Conservation (phyloP, 2,329 filamentous ascomycete genomes). For the Cercospora zeae-maydis region DNA sequence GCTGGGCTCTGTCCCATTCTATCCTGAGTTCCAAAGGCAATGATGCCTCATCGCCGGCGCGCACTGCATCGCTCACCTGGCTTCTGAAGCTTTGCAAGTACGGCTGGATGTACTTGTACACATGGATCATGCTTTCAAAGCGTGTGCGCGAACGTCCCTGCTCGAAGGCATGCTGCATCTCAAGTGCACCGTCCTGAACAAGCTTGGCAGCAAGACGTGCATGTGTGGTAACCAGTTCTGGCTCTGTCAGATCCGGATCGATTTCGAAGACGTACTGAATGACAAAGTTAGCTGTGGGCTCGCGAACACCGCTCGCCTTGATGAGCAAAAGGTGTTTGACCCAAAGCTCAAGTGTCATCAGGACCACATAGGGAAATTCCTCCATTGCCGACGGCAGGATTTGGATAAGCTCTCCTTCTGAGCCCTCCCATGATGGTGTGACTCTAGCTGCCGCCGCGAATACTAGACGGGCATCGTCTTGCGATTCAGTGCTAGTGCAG, state of each 20-base stretch:
- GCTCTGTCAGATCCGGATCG: slow-evolving; percentile 7
- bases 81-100: slow-evolving; percentile 9
- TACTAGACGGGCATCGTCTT: neutral
- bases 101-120: slow-evolving; percentile 3
- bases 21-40: neutral
- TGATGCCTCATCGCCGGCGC: neutral
- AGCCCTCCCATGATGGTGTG: slow-evolving; percentile 18
- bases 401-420: slow-evolving; percentile 19
- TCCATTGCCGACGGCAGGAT: slow-evolving; percentile 15
- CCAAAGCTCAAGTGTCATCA: slow-evolving; percentile 17
- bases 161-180: slow-evolving; percentile 2
- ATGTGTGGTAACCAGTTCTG: neutral
- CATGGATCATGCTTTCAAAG: slow-evolving; percentile 11
- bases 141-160: slow-evolving; percentile 4
- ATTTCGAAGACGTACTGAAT: slow-evolving; percentile 7
- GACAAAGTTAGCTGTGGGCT: slow-evolving; percentile 9
- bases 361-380: slow-evolving; percentile 10
- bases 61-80: neutral
- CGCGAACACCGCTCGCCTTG: slow-evolving; percentile 10
- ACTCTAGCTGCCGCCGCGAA: slow-evolving; percentile 13
- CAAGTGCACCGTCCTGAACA: slow-evolving; percentile 5
- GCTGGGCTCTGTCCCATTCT: slow-evolving; percentile 10
- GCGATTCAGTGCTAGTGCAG: slow-evolving; percentile 8
- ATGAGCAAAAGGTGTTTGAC: slow-evolving; percentile 10
- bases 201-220: slow-evolving; percentile 8